These are phyloP conservation scores for Calonectria pseudoturangicola DNA, from an alignment of 2,329 filamentous ascomycete species.

Conservation along the genomic window DNA sequence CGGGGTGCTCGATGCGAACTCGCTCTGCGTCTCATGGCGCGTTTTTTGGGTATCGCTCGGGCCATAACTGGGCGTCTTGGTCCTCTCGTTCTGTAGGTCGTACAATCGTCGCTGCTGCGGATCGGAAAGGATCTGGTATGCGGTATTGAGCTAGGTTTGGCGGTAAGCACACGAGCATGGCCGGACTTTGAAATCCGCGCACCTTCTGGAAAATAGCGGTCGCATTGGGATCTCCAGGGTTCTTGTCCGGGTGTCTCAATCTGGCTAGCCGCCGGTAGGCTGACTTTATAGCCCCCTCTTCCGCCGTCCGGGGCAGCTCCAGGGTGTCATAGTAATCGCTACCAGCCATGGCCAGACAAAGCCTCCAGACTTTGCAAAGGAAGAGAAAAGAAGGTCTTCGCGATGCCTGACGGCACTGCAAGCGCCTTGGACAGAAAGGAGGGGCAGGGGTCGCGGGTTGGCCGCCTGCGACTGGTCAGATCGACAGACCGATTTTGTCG, in stretches of 20 bases:
- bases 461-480: too few relatives aligned
- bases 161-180: neutral
- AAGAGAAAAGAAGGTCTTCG: neutral
- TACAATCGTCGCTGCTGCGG: neutral
- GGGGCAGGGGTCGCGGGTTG: too few relatives aligned
- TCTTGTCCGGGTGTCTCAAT: neutral
- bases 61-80: neutral
- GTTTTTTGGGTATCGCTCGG: neutral
- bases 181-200: neutral
- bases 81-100: neutral
- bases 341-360: neutral
- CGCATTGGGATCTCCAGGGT: neutral
- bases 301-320: neutral
- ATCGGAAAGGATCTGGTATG: neutral
- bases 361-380: neutral
- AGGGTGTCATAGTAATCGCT: neutral
- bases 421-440: neutral
- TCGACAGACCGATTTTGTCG: too few relatives aligned
- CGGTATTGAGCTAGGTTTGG: neutral
- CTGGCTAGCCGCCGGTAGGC: slow-evolving; percentile 1
- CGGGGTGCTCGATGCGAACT: neutral
- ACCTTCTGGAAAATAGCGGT: slow-evolving; percentile 1
- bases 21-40: neutral
- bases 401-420: neutral
- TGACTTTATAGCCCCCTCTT: neutral